phyloP scores from a whole-genome alignment of 345 rosid genomes.

The Laguncularia racemosa region DNA sequence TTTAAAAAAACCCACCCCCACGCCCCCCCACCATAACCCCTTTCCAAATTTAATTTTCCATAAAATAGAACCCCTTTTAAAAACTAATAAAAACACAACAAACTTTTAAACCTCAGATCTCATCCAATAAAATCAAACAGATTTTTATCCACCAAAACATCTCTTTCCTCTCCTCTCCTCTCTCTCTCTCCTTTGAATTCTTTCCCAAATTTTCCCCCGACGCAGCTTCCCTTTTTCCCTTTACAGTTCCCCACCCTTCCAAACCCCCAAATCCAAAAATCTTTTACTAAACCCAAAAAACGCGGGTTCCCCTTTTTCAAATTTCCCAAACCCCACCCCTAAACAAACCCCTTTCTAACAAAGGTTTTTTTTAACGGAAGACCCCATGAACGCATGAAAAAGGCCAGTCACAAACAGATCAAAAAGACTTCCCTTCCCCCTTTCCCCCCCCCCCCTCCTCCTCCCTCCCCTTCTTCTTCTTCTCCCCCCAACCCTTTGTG shows the following conservation, averaged over 20 bases:
- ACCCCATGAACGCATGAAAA: slow-evolving; percentile 59
- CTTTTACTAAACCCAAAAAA: background rate
- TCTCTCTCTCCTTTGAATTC: too few species aligned
- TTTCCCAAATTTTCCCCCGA: too few species aligned
- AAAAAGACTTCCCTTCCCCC: slow-evolving; percentile 39
- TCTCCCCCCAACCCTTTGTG: background rate
- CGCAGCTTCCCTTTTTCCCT: too few species aligned
- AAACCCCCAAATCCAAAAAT: background rate
- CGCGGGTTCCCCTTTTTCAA: slow-evolving; percentile 14
- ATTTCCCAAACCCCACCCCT: background rate
- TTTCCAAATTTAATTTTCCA: too few species aligned
- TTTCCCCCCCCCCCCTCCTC: slow-evolving; percentile 36
- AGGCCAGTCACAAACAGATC: slow-evolving; percentile 65
- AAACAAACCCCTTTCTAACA: slow-evolving; percentile 10
- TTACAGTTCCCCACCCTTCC: background rate
- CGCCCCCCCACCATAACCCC: too few species aligned
- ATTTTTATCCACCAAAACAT: too few species aligned
- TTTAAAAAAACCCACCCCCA: too few species aligned
- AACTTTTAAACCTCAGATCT: too few species aligned
- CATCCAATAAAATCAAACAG: too few species aligned
- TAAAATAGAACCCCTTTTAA: too few species aligned
- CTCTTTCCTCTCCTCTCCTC: too few species aligned
- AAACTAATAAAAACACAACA: too few species aligned
- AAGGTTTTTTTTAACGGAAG: slow-evolving; percentile 53
- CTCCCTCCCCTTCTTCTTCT: background rate